These are phyloP conservation scores for Pachysandra terminalis DNA, from an alignment of 164 flowering plant species.

Conservation along the genomic window DNA sequence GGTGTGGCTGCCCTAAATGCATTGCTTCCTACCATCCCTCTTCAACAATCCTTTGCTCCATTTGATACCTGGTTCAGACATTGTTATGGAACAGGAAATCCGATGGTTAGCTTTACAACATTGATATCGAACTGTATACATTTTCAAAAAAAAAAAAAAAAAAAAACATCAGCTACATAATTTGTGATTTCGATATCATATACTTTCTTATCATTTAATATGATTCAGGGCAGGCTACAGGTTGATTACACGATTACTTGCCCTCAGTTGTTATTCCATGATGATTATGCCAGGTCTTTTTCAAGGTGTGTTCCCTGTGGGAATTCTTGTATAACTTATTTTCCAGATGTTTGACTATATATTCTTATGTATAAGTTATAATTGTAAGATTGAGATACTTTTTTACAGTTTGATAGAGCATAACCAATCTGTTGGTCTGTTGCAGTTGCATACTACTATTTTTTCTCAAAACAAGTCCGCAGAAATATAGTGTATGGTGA, in stretches of 20 bases:
- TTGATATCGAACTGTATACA: not conserved
- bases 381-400: not conserved
- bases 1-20: too few species aligned
- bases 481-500: constrained; percentile 85
- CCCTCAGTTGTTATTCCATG: constrained; percentile 76
- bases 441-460: constrained; percentile 86
- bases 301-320: constrained; percentile 48
- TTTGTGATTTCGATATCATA: not conserved
- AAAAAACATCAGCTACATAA: not conserved
- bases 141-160: too few species aligned
- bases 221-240: constrained; percentile 88
- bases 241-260: constrained; percentile 76
- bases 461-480: constrained; percentile 69
- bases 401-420: not conserved
- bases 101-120: not conserved
- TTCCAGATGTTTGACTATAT: not conserved
- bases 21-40: too few species aligned
- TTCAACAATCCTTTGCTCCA: not conserved
- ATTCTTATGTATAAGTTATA: not conserved
- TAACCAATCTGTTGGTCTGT: constrained; percentile 15
- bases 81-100: not conserved
- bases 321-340: not conserved
- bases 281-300: constrained; percentile 93
- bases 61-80: not conserved
- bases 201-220: constrained; percentile 24